These are phyloP conservation scores for Effrenium voratum DNA, from an alignment of 73 alveolate genomes.

Conservation along the genomic window DNA sequence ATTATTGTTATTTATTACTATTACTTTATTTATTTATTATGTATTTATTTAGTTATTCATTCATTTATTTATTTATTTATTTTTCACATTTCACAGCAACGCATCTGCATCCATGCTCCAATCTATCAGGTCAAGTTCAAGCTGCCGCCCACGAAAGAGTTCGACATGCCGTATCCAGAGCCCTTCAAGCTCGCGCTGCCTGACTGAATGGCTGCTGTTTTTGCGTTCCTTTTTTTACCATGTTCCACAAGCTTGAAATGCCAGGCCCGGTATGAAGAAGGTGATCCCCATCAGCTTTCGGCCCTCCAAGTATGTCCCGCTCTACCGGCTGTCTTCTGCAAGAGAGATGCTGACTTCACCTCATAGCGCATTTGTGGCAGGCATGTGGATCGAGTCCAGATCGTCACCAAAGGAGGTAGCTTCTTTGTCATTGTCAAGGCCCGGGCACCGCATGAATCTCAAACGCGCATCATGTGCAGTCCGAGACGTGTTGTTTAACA, in stretches of 20 bases:
- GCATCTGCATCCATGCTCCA: neutral
- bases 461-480: neutral
- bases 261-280: constrained; percentile 87
- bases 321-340: neutral
- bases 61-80: too few relatives aligned
- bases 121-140: constrained; percentile 67
- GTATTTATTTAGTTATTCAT: too few relatives aligned
- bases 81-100: too few relatives aligned
- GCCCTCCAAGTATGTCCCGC: constrained; percentile 88
- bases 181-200: constrained; percentile 91
- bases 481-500: neutral
- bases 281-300: constrained; percentile 89
- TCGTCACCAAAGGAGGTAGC: constrained; percentile 90
- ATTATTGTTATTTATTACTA: too few relatives aligned
- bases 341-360: neutral
- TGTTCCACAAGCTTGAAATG: neutral
- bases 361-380: constrained; percentile 4
- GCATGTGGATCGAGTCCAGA: constrained; percentile 85
- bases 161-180: constrained; percentile 94
- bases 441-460: neutral
- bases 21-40: too few relatives aligned
- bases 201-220: neutral
- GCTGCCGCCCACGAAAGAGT: constrained; percentile 87
- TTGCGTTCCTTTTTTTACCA: neutral
- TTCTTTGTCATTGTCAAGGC: constrained; percentile 85